phyloP scores from a whole-genome alignment of 208 protist species.

The Leishmania gerbilli region DNA sequence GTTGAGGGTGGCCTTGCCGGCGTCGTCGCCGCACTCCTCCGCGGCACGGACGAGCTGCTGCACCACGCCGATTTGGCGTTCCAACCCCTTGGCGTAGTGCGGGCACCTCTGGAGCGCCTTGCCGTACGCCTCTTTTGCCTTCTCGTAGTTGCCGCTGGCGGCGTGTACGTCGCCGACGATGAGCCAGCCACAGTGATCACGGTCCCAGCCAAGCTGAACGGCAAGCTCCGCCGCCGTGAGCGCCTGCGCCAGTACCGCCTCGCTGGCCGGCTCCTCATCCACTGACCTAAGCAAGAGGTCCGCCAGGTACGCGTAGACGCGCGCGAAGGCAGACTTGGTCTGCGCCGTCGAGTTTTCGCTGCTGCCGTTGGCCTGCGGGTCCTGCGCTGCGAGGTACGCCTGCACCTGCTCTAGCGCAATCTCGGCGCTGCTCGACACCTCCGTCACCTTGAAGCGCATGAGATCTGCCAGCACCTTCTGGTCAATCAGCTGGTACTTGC shows the following conservation, averaged over 20 bases:
- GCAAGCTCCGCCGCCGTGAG: constrained; percentile 51
- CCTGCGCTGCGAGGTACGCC: constrained; percentile 46
- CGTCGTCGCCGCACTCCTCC: constrained; percentile 28
- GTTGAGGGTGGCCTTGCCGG: constrained; percentile 14
- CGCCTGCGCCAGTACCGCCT: constrained; percentile 38
- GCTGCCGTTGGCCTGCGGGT: constrained; percentile 41
- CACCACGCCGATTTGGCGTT: constrained; percentile 60
- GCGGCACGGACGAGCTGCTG: constrained; percentile 35
- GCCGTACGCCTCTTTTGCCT: constrained; percentile 59
- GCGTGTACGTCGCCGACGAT: constrained; percentile 65
- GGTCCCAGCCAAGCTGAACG: constrained; percentile 66
- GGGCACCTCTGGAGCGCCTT: constrained; percentile 52
- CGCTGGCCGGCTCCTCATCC: constrained; percentile 25
- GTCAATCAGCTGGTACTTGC: constrained; percentile 86
- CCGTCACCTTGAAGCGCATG: constrained; percentile 73
- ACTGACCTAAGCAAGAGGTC: constrained; percentile 62
- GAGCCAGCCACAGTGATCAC: constrained; percentile 62
- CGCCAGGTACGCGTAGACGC: constrained; percentile 71
- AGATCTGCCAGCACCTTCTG: constrained; percentile 75
- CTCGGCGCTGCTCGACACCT: constrained; percentile 55
- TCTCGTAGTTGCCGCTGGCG: constrained; percentile 42
- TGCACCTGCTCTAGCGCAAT: constrained; percentile 64
- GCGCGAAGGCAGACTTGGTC: constrained; percentile 53
- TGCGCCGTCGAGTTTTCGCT: constrained; percentile 25
- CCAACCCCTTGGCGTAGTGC: constrained; percentile 66